Conservation (phyloP, 441 rosid species). For the Gossypium trilobum region DNA sequence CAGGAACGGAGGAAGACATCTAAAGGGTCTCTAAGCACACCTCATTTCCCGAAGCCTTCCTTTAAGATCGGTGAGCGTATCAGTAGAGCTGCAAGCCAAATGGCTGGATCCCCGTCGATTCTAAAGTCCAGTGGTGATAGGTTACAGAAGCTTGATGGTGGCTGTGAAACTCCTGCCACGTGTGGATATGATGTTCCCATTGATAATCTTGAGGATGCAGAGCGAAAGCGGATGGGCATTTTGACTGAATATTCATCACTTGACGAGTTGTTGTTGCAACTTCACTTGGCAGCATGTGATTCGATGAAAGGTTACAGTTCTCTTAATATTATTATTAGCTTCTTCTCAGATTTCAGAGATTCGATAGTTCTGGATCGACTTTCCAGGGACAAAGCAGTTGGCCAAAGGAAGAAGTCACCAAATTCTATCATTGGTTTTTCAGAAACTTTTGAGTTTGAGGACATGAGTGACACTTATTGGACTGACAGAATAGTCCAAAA, state of each 20-base stretch:
- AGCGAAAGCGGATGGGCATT: slow-evolving; percentile 23
- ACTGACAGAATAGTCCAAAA: slow-evolving; percentile 82
- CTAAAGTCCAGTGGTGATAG: slow-evolving; percentile 38
- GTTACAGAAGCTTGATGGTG: slow-evolving; percentile 28
- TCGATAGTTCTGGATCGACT: slow-evolving; percentile 35
- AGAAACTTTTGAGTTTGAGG: slow-evolving; percentile 84
- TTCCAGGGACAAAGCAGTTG: slow-evolving; percentile 29
- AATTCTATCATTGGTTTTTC: slow-evolving; percentile 30
- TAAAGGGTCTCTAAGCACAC: slow-evolving; percentile 34
- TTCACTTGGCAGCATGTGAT: slow-evolving; percentile 53
- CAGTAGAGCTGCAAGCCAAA: slow-evolving; percentile 83
- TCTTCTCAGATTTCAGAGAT: slow-evolving; percentile 75
- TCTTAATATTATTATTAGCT: slow-evolving; percentile 35
- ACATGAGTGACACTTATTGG: slow-evolving; percentile 91
- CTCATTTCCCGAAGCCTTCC: slow-evolving; percentile 45
- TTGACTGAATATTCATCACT: slow-evolving; percentile 44
- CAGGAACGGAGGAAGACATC: slow-evolving; percentile 57
- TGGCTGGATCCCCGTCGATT: slow-evolving; percentile 64
- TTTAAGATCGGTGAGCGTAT: slow-evolving; percentile 89
- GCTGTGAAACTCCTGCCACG: slow-evolving; percentile 21
- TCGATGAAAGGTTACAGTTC: slow-evolving; percentile 42
- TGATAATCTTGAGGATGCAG: slow-evolving; percentile 33
- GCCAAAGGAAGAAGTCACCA: slow-evolving; percentile 40
- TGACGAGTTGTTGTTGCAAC: slow-evolving; percentile 57
- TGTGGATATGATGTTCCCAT: slow-evolving; percentile 34